Conservation (phyloP, 1,139 yeast genomes). For the Suhomyces maxii region DNA sequence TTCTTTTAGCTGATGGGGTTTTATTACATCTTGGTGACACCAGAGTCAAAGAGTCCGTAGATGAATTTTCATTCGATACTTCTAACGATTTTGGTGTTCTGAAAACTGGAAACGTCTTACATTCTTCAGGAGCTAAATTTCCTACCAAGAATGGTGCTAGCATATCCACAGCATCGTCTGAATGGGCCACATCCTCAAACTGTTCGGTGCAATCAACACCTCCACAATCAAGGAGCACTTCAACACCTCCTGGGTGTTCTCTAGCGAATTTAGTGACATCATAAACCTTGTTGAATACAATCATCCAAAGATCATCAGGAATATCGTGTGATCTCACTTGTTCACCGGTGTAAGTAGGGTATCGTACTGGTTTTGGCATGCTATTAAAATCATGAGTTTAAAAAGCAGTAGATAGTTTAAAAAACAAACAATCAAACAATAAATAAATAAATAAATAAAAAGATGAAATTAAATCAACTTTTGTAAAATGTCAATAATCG, state of each 20-base stretch:
- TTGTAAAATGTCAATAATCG: too few species aligned
- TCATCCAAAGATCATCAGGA: constrained; percentile 63
- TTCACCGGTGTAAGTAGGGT: constrained; percentile 12
- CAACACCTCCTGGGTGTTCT: constrained; percentile 71
- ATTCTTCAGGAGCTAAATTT: constrained; percentile 25
- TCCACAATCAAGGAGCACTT: constrained; percentile 65
- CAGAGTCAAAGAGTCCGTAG: not conserved
- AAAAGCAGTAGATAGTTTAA: not conserved
- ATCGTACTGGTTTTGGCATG: not conserved
- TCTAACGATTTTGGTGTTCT: constrained; percentile 9
- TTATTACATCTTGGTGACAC: not conserved
- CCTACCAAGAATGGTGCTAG: constrained; percentile 41
- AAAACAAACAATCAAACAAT: not conserved
- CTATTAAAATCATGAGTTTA: not conserved
- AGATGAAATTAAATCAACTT: too few species aligned
- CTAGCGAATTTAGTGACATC: constrained; percentile 51
- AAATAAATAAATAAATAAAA: too few species aligned
- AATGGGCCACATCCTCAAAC: constrained; percentile 54
- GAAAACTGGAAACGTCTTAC: constrained; percentile 11
- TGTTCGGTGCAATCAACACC: constrained; percentile 73
- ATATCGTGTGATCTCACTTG: constrained; percentile 49
- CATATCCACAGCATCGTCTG: constrained; percentile 44
- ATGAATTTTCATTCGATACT: not conserved
- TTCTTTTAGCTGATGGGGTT: not conserved
- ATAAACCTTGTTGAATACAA: constrained; percentile 62